Percentiles rank a stretch among this genome's conserved stretches.
phyloP scores from a whole-genome alignment of 306 rosid species.

The barrel medic (Medicago truncatula) region DNA sequence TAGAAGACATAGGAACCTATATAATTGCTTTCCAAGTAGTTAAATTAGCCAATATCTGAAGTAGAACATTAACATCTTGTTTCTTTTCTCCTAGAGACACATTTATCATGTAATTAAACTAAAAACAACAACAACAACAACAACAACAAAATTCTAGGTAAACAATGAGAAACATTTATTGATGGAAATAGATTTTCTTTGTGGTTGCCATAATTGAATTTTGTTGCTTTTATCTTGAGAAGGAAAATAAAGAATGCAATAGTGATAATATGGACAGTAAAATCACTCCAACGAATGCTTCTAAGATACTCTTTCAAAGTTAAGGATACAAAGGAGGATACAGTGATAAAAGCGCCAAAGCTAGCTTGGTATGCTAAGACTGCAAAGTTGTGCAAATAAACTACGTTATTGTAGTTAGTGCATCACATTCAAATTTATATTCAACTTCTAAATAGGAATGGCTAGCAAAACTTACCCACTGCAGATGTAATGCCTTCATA shows the following conservation, averaged over 20 bases:
- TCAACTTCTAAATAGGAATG: slow-evolving; percentile 40
- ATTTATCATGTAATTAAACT: slow-evolving; percentile 8
- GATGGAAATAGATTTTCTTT: neutral
- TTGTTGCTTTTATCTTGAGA: slow-evolving; percentile 5
- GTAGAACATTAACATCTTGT: slow-evolving; percentile 20
- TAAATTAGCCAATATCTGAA: slow-evolving; percentile 20
- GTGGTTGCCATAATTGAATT: slow-evolving; percentile 25
- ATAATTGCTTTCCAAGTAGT: slow-evolving; percentile 2
- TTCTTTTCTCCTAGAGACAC: slow-evolving; percentile 13
- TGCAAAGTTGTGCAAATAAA: slow-evolving; percentile 71
- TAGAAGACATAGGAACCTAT: slow-evolving; percentile 17
- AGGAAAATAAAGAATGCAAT: slow-evolving; percentile 13
- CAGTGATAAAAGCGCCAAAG: slow-evolving; percentile 66
- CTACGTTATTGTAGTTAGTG: slow-evolving; percentile 52
- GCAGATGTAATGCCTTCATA: slow-evolving; percentile 25
- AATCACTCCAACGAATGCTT: slow-evolving; percentile 27
- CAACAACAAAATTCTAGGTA: neutral
- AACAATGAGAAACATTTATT: slow-evolving; percentile 12
- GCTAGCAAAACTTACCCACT: slow-evolving; percentile 55
- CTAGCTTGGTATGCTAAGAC: slow-evolving; percentile 68
- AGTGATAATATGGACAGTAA: neutral
- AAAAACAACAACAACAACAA: neutral
- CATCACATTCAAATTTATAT: slow-evolving; percentile 39
- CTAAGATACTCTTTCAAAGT: slow-evolving; percentile 40
- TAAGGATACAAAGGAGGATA: slow-evolving; percentile 98